Base-by-base conservation (phyloP, 306 rosid genomes). In the Corylus americana region DNA sequence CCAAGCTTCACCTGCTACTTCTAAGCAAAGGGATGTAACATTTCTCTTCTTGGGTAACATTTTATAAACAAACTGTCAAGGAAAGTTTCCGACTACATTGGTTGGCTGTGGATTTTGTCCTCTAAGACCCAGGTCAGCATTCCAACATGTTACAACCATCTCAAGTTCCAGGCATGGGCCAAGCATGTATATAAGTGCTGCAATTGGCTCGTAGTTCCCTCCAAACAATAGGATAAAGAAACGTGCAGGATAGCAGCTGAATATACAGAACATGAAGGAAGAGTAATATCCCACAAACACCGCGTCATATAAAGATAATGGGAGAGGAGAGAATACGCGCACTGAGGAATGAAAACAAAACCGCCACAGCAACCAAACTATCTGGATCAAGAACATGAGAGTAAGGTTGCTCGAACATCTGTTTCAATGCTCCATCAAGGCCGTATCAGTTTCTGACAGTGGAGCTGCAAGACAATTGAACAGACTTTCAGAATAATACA, bases 401-500 rank as follows among this genome's bases (percentile, higher is more conserved):
- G 20, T 22, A 75, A 83, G 79, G 69, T 76, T 70, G 77, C 79
- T 80, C 76, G 53, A 67, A 77, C 55, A 76, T 55, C 55, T 13
- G 47, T 77, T 78, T 91, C 89, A 94, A 78, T 87, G 97, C 78
- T 96, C 99, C 93, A 96, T 96, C 90, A 96, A 80, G 64, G 99
- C 98, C 1, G 93, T 81, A 83, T 96, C 99, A 49, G 97, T 96
- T 87, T 96, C 99, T 1, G 99, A 91, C 63, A 96, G 87, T 12
- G 99, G 99, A 42, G 98, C 99, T 96, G 97, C 89, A 90, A 85
- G 48, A 73, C 25, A 73, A 75, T 37, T 74, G 78, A 77, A 85
- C 74, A 82, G 70, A 78, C 75, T 77, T 83, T 27, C 63, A 9
- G 78, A 64, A 61, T 39, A 35, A 11, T 74, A 72, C 72, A 54